Base-by-base conservation (phyloP, 805 yeast genomes). In the Helenozyma baotianmanensis region DNA sequence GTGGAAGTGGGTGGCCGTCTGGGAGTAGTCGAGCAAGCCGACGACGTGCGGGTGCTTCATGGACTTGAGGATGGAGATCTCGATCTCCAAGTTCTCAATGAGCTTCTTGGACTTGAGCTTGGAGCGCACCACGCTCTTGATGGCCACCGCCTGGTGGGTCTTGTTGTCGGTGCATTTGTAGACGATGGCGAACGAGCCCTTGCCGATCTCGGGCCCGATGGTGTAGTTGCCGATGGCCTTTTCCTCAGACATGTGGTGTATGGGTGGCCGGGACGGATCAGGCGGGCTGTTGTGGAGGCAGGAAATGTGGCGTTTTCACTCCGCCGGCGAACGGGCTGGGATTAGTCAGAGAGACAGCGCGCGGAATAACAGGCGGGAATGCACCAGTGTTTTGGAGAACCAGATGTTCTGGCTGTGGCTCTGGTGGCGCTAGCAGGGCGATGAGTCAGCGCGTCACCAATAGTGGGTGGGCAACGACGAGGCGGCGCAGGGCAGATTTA, bases 131-230 rank as follows among this genome's bases (percentile, higher is more conserved):
- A 94, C 96, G 2, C 90, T 78, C 60, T 90, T 90, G 53, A 90
- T 76, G 8, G 97, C 97, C 25, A 90, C 92, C 1, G 88, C 73
- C 21, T 67, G 63, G 43, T 68, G 68, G 3, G 74, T 68, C 27
- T 62, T 48, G 27, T 64, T 57, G 48, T 80, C 69, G 36, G 72
- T 68, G 32, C 96, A 96, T 60, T 86, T 88, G 66, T 84, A 90
- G 16, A 92, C 98, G 41, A 81, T 82, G 48, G 98, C 98, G 65
- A 92, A 92, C 7, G 95, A 84, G 21, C 98, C 98, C 49, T 84
- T 79, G 15, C 98, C 98, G 33, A 92, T 90, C 56, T 88, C 95
- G 13, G 80, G 75, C 15, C 86, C 87, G n/a, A 80, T 66, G 14
- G 68, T 59, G 50, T 76, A 80, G 31, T 60, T 56, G 5, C 79